Percentiles rank a stretch among this genome's conserved stretches.
Conservation (phyloP, 345 rosid species). For the Citrus sinensis region DVS_A1.0 CM039167.1:8890001-8890500, state of each 20-base stretch:
- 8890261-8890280: not conserved
- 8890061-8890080: constrained; percentile 61
- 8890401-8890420: not conserved
- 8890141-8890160: constrained; percentile 48
- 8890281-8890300: too few species aligned
- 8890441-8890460: not conserved
- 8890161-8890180: constrained; percentile 26
- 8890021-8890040: constrained; percentile 62
- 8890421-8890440: not conserved
- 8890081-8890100: constrained; percentile 54
- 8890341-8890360: too few species aligned
- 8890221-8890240: not conserved
- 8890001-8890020: constrained; percentile 74
- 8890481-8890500: too few species aligned
- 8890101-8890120: constrained; percentile 66
- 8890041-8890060: constrained; percentile 72
- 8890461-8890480: too few species aligned
- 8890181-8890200: constrained; percentile 12
- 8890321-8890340: not conserved
- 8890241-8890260: not conserved
- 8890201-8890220: not conserved
- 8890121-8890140: constrained; percentile 57
- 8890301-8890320: not conserved
- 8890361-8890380: not conserved
- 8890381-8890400: not conserved